Conservation (phyloP, 495 filamentous ascomycete species). For the Oidiodendron maius region DNA sequence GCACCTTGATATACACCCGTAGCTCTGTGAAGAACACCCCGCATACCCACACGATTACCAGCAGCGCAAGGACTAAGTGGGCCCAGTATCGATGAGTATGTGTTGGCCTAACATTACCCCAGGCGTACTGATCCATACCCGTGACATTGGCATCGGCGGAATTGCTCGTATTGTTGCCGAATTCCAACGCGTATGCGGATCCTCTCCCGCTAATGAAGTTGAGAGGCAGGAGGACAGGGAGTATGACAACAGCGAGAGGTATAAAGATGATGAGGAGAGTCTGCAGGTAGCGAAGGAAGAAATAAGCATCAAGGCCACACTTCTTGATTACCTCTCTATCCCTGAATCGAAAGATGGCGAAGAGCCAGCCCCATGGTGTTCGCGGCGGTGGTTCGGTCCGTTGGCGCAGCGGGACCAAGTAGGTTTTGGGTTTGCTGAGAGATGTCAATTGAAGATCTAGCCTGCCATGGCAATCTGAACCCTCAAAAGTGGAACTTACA, state of each 20-base stretch:
- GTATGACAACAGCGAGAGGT: constrained; percentile 67
- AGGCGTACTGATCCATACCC: constrained; percentile 76
- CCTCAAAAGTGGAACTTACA: constrained; percentile 43
- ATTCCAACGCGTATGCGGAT: constrained; percentile 19
- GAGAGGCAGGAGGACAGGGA: constrained; percentile 82
- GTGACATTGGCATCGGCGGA: constrained; percentile 36
- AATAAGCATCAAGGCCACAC: constrained; percentile 95
- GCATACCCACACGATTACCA: constrained; percentile 77
- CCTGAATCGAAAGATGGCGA: constrained; percentile 66
- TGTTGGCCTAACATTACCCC: constrained; percentile 78
- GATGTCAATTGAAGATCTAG: constrained; percentile 20
- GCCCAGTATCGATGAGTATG: constrained; percentile 80
- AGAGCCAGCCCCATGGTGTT: constrained; percentile 64
- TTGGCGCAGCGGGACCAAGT: constrained; percentile 83
- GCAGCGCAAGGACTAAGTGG: constrained; percentile 76
- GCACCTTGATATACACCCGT: constrained; percentile 84
- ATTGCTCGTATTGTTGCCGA: constrained; percentile 8
- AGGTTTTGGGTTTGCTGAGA: constrained; percentile 75
- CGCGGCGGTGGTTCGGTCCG: constrained; percentile 65
- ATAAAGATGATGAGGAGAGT: constrained; percentile 91
- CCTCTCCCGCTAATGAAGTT: constrained; percentile 73
- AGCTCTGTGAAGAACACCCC: constrained; percentile 84
- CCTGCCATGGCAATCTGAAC: neutral
- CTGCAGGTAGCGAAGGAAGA: constrained; percentile 92
- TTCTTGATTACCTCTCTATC: constrained; percentile 90